Base-by-base conservation (phyloP, 768 basidiomycete species). In the Rhodosporidiobolus odoratus region DNA sequence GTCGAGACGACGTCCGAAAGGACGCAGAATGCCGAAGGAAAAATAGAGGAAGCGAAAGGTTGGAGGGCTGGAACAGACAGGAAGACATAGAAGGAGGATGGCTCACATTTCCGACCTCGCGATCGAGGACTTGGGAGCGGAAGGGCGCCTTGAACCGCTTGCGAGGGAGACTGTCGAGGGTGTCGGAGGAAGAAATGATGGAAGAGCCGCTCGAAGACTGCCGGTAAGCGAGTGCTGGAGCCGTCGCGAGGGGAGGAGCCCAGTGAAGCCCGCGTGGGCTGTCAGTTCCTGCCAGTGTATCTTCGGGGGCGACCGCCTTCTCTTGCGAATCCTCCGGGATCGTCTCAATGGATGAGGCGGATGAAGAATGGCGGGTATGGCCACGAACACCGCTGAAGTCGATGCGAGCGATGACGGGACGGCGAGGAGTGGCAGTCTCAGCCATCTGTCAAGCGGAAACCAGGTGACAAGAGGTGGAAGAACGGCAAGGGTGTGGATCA, bases 71-170 rank as follows among this genome's bases (percentile, higher is more conserved):
- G 50, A 27, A 27, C 21, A 52, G 16, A 10, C n/a, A 12, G 12
- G 19, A 52, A 52, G 50, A 13, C 27, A 16, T 12, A 12, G 34
- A n/a, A 37, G 48, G 47, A 23, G 7, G 23, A 50, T 1, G 8
- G 34, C 62, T 7, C 38, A 63, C 52, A 30, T 70, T 70, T 32
- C 69, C 69, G 19, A 47, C 63, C 0, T 13, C 41, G 2, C 69
- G 62, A 25, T 70, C 63, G 25, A 65, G 35, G 23, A 65, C 37
- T 10, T 60, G 63, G 23, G 63, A 56, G 13, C 38, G 23, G n/a
- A 60, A 47, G 12, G 69, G 69, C 41, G 69, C 56, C 50, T 65
- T 65, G 63, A 70, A 70, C 9, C 69, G 63, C 45, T 70, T 70
- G 9, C 58, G 60, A 19, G 12, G 40, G 38, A 41, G n/a, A 9